These are phyloP conservation scores for Didymella sp. DNA, from an alignment of 2,329 filamentous ascomycete species.

Conservation along the genomic window DNA sequence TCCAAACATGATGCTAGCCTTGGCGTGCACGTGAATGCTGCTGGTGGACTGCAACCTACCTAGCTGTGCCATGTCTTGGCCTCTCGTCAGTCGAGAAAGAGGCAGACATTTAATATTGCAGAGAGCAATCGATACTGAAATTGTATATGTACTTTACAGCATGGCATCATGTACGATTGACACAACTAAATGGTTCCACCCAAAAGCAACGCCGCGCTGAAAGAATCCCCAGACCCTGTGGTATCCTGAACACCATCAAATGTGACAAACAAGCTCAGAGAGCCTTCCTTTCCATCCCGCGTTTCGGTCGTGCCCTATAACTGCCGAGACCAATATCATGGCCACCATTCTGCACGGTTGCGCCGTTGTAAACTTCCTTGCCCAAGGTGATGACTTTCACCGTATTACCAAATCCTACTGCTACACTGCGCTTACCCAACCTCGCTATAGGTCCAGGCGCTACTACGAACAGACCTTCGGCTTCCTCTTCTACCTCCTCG, in stretches of 20 bases:
- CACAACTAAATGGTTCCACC: constrained; percentile 1
- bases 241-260: constrained; percentile 9
- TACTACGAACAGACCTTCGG: constrained; percentile 66
- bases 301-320: constrained; percentile 10
- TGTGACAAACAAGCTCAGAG: constrained; percentile 1
- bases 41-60: background rate
- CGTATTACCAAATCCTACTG: constrained; percentile 73
- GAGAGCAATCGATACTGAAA: background rate
- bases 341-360: constrained; percentile 10
- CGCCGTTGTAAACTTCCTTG: constrained; percentile 66
- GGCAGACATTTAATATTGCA: too few relatives aligned
- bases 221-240: background rate
- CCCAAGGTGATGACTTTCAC: constrained; percentile 75
- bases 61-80: background rate
- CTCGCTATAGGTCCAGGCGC: constrained; percentile 69
- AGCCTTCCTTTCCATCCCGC: constrained; percentile 10
- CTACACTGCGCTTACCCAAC: constrained; percentile 70
- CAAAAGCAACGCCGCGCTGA: constrained; percentile 11
- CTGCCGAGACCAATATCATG: constrained; percentile 7
- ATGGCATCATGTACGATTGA: constrained; percentile 6
- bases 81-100: background rate
- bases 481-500: constrained; percentile 13
- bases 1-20: constrained; percentile 13
- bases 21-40: constrained; percentile 18
- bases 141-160: constrained; percentile 10